Evolutionary conservation across 495 filamentous ascomycete genomes (phyloP).

Genomic region (Rostrohypoxylon terebratum): DNA sequence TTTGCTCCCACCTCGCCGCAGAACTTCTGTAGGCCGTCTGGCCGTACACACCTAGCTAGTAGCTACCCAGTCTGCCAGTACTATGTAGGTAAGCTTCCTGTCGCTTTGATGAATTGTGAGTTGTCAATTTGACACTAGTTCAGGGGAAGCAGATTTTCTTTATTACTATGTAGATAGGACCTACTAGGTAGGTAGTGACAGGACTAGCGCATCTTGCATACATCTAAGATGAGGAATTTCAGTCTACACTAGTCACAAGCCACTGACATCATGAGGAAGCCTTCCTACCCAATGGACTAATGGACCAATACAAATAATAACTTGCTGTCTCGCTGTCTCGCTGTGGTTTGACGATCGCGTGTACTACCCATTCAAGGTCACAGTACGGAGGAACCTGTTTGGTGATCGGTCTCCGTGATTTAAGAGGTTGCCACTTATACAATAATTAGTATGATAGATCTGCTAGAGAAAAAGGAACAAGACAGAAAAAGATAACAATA

Average conservation of each 20-base stretch:
- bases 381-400: background rate
- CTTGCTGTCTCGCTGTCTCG: constrained; percentile 3
- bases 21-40: background rate
- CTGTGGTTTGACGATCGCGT: background rate
- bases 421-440: background rate
- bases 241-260: constrained; percentile 32
- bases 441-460: background rate
- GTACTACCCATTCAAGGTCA: background rate
- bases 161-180: too few relatives aligned
- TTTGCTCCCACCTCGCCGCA: background rate
- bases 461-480: background rate
- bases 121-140: constrained; percentile 31
- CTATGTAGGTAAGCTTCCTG: constrained; percentile 1
- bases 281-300: background rate
- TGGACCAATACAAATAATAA: constrained; percentile 27
- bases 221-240: constrained; percentile 39
- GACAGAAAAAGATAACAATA: background rate
- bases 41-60: background rate
- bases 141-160: constrained; percentile 28
- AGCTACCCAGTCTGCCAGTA: too few relatives aligned
- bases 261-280: constrained; percentile 36
- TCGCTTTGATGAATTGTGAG: constrained; percentile 13
- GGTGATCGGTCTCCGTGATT: background rate
- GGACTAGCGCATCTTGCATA: constrained; percentile 19
- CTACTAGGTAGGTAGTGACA: constrained; percentile 7